phyloP scores from a whole-genome alignment of 345 rosid species.

The Eucalyptus rudis region DNA sequence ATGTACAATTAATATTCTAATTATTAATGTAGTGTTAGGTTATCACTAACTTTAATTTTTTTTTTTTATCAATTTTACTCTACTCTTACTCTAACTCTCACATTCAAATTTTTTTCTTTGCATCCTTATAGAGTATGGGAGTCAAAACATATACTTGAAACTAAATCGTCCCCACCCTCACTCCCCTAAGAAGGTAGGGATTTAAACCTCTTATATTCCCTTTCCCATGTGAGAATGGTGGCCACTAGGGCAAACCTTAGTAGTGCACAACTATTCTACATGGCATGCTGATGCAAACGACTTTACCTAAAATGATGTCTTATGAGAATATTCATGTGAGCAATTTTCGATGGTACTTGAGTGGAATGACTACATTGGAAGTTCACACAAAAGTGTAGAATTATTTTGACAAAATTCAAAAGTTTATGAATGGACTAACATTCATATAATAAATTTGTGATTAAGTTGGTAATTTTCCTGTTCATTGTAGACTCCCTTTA shows the following conservation, averaged over 20 bases:
- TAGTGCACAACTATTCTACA: neutral
- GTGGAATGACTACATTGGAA: neutral
- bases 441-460: neutral
- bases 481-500: neutral
- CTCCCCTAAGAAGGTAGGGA: accelerated
- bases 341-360: accelerated
- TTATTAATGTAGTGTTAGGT: neutral
- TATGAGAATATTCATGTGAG: neutral
- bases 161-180: accelerated
- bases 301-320: neutral
- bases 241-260: accelerated
- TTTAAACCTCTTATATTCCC: neutral
- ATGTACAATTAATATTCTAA: neutral
- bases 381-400: neutral
- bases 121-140: too few relatives aligned
- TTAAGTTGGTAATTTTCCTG: accelerated
- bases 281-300: accelerated
- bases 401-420: neutral
- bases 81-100: accelerated
- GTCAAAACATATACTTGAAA: accelerated
- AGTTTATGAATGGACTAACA: accelerated
- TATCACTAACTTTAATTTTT: neutral
- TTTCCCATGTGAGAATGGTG: too few relatives aligned
- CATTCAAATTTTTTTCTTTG: accelerated
- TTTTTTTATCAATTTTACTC: neutral